Base-by-base conservation (phyloP, 1,139 yeast species). In the Tardiomyces depauwii region DNA sequence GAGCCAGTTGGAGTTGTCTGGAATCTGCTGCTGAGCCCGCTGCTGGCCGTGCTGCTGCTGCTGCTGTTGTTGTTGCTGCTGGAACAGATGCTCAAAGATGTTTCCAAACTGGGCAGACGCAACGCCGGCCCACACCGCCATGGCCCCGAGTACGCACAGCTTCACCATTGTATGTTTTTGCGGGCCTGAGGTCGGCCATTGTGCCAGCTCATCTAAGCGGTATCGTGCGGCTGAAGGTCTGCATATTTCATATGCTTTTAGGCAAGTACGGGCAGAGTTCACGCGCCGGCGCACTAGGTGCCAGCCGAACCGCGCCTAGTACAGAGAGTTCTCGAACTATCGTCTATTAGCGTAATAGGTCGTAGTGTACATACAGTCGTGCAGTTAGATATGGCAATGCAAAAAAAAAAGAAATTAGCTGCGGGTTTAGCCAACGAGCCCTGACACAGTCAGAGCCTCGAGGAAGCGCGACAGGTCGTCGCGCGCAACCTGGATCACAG, bases 401-500 rank as follows among this genome's bases (percentile, higher is more conserved):
- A 16, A 16, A n/a, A 2, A n/a, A 28, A 3, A 13, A 13, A 13
- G 12, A 11, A 28, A 11, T 12, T 32, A 32, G 11, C 21, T 2
- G 11, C 19, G 19, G 19, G n/a, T n/a, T 9, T 18, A 36, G 11
- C 6, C 19, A 10, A 36, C 39, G 11, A 36, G 21, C 12, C 39
- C 39, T 3, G 19, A 14, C 12, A 36, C 13, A 9, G 82, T 77
- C 48, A 91, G 68, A 48, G 80, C 79, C 62, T 91, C 98, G 53
- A 91, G 68, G 59, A 91, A 91, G 41, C 95, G 87, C 2, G 88
- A 73, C 54, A 91, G 70, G 60, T 93, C 98, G 47, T 88, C 95
- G 59, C 81, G 82, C 49, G 87, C 69, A 43, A 93, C 81, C 64
- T 91, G 97, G 41, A 93, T 87, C 36, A 91, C 86, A 2, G 96